A percentile compares a stretch with the other conserved stretches of the same genome.
These are phyloP conservation scores for Salix brachista DNA, from an alignment of 345 rosid species.

Conservation along the genomic window DNA sequence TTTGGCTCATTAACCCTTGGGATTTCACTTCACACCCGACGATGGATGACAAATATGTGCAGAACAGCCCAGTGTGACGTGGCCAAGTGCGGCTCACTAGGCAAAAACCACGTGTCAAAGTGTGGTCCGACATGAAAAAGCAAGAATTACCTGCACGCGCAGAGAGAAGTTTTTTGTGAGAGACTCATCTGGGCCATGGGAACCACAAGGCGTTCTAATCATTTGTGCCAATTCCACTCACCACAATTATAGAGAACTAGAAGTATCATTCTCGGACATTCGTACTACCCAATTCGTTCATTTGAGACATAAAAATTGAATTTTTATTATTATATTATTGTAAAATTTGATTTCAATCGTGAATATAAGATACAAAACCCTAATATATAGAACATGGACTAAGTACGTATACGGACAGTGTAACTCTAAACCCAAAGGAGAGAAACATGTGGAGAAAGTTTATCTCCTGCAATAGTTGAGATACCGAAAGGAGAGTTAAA, in stretches of 20 bases:
- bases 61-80: not conserved
- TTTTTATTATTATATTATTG: no score
- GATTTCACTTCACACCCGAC: not conserved
- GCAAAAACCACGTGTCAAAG: conserved; percentile 15
- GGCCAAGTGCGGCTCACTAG: not conserved
- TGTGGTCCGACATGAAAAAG: conserved; percentile 6
- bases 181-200: not conserved
- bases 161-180: not conserved
- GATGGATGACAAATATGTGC: not conserved
- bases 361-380: no score
- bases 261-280: no score
- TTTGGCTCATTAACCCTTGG: not conserved
- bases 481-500: no score
- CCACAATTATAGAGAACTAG: not conserved
- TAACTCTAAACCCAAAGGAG: no score
- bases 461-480: no score
- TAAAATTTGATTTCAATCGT: no score
- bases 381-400: no score
- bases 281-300: no score
- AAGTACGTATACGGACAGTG: no score
- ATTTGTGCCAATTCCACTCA: not conserved
- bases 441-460: no score
- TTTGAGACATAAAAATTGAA: no score
- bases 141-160: conserved; percentile 19
- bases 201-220: not conserved